These are phyloP conservation scores for Pelargonium myrrhifolium DNA, from an alignment of 441 rosid species.

Conservation along the genomic window DNA sequence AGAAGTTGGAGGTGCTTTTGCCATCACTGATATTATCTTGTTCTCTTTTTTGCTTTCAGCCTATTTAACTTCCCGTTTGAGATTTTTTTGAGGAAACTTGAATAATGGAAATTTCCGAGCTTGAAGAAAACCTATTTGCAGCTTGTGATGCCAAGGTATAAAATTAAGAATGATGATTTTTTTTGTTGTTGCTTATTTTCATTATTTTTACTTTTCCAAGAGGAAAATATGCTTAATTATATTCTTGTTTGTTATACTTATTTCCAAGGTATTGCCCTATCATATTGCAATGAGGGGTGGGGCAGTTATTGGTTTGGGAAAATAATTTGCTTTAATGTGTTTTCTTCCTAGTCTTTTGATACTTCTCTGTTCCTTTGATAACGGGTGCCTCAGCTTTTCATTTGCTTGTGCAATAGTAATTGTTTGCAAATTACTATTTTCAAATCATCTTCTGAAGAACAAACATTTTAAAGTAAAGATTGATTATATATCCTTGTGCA, in stretches of 20 bases:
- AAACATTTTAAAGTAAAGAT: background rate
- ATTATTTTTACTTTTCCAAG: background rate
- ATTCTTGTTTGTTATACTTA: background rate
- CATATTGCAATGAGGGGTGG: too few relatives aligned
- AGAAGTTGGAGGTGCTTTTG: slow-evolving; percentile 2
- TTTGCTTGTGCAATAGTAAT: background rate
- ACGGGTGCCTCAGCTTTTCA: background rate
- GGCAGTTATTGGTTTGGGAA: too few relatives aligned
- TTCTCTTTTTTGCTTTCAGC: slow-evolving; percentile 25
- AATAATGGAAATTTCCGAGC: slow-evolving; percentile 72
- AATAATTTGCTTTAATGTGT: background rate
- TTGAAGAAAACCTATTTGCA: slow-evolving; percentile 85
- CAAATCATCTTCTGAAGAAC: background rate
- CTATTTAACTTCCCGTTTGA: slow-evolving; percentile 25
- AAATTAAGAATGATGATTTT: too few relatives aligned
- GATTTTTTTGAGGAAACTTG: slow-evolving; percentile 29
- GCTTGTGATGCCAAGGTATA: slow-evolving; percentile 93
- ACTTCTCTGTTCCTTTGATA: background rate
- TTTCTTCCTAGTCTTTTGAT: background rate
- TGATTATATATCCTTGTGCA: background rate
- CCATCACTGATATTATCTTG: slow-evolving; percentile 19
- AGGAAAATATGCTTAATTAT: background rate
- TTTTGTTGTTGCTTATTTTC: background rate
- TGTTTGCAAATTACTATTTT: background rate
- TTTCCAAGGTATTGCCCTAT: background rate